Conservation (phyloP, 306 rosid genomes). For the Biancaea sappan region DNA sequence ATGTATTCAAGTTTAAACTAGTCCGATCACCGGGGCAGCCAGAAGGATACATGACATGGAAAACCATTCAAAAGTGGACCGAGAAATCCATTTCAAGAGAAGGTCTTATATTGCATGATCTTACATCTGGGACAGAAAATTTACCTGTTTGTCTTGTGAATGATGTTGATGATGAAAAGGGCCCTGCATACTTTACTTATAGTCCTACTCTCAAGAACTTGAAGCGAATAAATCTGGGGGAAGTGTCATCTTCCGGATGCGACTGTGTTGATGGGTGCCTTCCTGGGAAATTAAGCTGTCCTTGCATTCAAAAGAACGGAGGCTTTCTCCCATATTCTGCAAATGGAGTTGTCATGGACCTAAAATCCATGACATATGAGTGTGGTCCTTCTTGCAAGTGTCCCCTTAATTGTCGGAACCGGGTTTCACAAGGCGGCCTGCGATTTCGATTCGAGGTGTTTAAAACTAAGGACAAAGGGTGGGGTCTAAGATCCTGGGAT, state of each 20-base stretch:
- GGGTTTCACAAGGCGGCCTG: constrained; percentile 70
- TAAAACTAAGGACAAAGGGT: constrained; percentile 72
- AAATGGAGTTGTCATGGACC: constrained; percentile 57
- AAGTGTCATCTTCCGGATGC: constrained; percentile 68
- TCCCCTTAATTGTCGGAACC: constrained; percentile 73
- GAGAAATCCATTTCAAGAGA: constrained; percentile 55
- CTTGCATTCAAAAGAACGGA: constrained; percentile 71
- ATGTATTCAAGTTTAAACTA: constrained; percentile 75
- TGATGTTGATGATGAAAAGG: constrained; percentile 87
- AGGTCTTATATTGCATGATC: constrained; percentile 80
- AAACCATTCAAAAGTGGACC: constrained; percentile 73
- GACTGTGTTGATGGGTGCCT: constrained; percentile 75
- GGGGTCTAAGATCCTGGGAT: constrained; percentile 95
- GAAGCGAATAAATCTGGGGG: constrained; percentile 46
- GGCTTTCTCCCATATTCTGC: constrained; percentile 67
- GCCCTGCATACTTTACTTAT: constrained; percentile 81
- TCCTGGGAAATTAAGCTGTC: constrained; percentile 54
- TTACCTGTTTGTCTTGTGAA: constrained; percentile 88
- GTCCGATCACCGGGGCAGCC: constrained; percentile 69
- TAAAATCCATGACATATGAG: constrained; percentile 66
- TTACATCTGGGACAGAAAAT: constrained; percentile 83
- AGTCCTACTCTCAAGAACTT: constrained; percentile 56
- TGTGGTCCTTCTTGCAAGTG: constrained; percentile 84
- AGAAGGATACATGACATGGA: constrained; percentile 65
- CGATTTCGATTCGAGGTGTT: constrained; percentile 79